phyloP scores from a whole-genome alignment of 768 basidiomycete genomes.

The Filobasidium floriforme region DNA sequence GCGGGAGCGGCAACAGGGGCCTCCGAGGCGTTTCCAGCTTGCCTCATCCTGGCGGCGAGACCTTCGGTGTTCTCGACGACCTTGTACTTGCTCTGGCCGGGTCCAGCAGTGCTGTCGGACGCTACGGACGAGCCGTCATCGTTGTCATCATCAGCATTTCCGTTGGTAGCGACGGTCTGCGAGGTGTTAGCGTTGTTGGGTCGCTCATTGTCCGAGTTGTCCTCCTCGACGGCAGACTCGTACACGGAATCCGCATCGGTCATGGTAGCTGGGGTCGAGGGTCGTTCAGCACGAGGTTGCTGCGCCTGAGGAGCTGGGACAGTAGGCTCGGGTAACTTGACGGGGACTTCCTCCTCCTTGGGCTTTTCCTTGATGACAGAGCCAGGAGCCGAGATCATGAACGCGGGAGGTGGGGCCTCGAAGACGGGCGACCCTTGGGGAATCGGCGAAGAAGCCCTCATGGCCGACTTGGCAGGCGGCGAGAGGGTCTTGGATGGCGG shows the following conservation, averaged over 20 bases:
- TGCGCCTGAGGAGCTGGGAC: constrained; percentile 22
- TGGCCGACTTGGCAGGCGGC: constrained; percentile 41
- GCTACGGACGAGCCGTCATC: constrained; percentile 19
- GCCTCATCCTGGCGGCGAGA: constrained; percentile 12
- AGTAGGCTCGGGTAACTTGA: constrained; percentile 1
- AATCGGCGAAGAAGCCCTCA: constrained; percentile 35
- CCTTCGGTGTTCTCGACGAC: constrained; percentile 37
- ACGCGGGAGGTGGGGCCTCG: constrained; percentile 29
- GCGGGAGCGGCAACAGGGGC: not conserved
- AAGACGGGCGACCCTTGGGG: constrained; percentile 17
- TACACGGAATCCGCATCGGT: constrained; percentile 37
- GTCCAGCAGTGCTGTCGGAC: constrained; percentile 20
- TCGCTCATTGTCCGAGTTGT: constrained; percentile 21
- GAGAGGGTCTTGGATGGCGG: constrained; percentile 35
- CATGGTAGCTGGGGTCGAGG: constrained; percentile 27
- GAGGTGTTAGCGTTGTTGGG: not conserved
- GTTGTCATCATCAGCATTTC: constrained; percentile 28
- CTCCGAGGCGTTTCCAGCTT: not conserved
- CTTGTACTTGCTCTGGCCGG: constrained; percentile 26
- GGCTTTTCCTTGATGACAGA: constrained; percentile 30
- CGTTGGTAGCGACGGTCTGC: constrained; percentile 9
- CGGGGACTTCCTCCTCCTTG: not conserved
- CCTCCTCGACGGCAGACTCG: constrained; percentile 39
- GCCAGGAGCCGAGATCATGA: constrained; percentile 38
- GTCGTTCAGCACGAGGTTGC: constrained; percentile 17